Base-by-base conservation (phyloP, 225 moss, liverwort and hornwort genomes). In the Sphagnum contortum region DNA sequence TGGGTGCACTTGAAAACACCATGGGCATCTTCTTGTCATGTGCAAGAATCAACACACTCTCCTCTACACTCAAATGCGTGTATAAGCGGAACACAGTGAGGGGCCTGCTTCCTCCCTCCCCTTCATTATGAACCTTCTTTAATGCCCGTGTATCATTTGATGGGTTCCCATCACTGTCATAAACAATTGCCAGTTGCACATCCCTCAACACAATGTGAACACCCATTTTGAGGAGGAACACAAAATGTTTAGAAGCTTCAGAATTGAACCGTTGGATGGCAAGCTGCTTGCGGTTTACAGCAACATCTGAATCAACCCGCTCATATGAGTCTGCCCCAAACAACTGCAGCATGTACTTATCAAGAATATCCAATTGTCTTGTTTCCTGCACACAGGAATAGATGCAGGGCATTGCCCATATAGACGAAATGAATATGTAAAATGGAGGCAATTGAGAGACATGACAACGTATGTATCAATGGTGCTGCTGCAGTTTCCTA, bases 141-240 rank as follows among this genome's bases (percentile, higher is more conserved):
- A 84, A 55, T 45, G 77, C 80, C 53, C 80, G 77, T 63, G 77
- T 80, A 56, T 84, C 84, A 58, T 78, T 84, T 46, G 68, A 77
- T 64, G 80, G 80, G 69, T 84, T 78, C 77, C 75, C 75, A 55
- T 84, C 84, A 80, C 84, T 78, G 64, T 84, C 84, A 60, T 84
- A 84, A 51, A 84, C 70, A 61, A 84, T 64, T 0, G 66, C 78
- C 71, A 78, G 70, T 8, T 81, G 80, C 29, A 84, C 84, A 59
- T 78, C 71, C 51, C 60, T 80, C 4, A 84, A 77, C 61, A 69
- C 73, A 49, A 84, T 75, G 29, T 78, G 84, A 55, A 80, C 44
- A 57, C 84, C 80, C 51, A 77, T 84, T 71, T 80, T 84, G 55
- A 84, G 64, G 57, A 84, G 80, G 51, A 84, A 73, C 57, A 78